Evolutionary conservation across 78 protist species (phyloP).

Genomic region (Protostelium mycophagum): DNA sequence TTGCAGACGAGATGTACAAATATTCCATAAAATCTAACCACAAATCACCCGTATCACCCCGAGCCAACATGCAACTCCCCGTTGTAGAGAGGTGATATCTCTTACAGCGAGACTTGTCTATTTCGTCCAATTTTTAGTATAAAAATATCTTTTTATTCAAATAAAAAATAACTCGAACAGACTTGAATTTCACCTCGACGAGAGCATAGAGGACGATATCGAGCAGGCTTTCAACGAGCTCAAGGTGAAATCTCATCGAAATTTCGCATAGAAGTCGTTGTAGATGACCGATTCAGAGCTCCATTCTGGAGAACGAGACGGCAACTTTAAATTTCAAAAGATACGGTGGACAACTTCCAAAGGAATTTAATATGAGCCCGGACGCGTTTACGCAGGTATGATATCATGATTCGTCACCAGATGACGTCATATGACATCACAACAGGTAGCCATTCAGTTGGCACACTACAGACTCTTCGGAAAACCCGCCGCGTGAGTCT

Average conservation of each 20-base stretch:
- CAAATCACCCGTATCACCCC: background rate
- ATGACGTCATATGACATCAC: no score
- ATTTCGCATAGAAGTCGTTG: background rate
- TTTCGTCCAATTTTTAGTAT: no score
- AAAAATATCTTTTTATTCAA: background rate
- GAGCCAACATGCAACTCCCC: no score
- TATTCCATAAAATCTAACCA: background rate
- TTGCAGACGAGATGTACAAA: slow-evolving; percentile 7
- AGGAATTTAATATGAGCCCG: slow-evolving; percentile 18
- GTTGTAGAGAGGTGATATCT: background rate
- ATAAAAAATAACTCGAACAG: background rate
- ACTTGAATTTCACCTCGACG: background rate
- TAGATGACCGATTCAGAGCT: no score
- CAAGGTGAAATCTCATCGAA: background rate
- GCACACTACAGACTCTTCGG: slow-evolving; percentile 35
- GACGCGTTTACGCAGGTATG: slow-evolving; percentile 62
- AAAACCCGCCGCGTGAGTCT: slow-evolving; percentile 2
- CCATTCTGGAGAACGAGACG: background rate
- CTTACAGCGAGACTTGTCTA: background rate
- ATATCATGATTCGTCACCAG: no score
- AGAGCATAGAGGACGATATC: background rate
- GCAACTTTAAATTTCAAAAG: background rate
- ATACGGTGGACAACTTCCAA: slow-evolving; percentile 12
- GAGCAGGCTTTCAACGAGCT: background rate
- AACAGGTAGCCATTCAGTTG: slow-evolving; percentile 49